Base-by-base conservation (phyloP, 768 basidiomycete genomes). In the Mycena epipterygia region DNA sequence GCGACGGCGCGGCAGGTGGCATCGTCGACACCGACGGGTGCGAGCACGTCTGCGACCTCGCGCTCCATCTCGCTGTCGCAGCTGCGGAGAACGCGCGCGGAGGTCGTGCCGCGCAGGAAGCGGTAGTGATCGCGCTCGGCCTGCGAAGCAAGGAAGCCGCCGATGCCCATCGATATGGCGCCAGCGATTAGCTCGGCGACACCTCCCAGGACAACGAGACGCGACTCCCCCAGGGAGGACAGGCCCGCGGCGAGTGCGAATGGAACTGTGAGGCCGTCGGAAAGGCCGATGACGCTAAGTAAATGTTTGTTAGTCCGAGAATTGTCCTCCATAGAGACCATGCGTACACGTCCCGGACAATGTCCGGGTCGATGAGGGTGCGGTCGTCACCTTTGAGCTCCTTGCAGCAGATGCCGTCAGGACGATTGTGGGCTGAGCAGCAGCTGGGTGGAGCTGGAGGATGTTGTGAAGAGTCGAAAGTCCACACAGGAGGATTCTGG, bases 121-220 rank as follows among this genome's bases (percentile, higher is more conserved):
- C 91, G 93, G 79, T 93, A 97, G 81, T 98, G 94, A 79, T 98
- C 97, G 52, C 96, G 92, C 81, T 99, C 98, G 33, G 97, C 93
- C 81, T 99, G 95, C 1, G 97, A 96, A 3, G 96, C 96, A 55
- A 99, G 91, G 87, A 97, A 98, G 23, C 97, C 97, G 61, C 98
- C 98, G 44, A 99, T 94, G 70, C 98, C 98, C 97, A 99, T 99
- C 2, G 94, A 96, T 52, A 99, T 94, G 17, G 97, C 95, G 8
- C 98, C 98, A 1, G 97, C 95, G 66, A 97, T 95, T 73, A 99
- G 91, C 79, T 99, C 98, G 1, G 98, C 97, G 41, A 98, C 83
- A 19, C 98, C 98, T 63, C 96, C 97, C 32, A 97, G 88, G 56
- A 97, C 93, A 71, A 99, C 98, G n/a, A 98, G 87, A 63, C 87